These are phyloP conservation scores for Blastomyces percursus DNA, from an alignment of 2,329 filamentous ascomycete species.

Conservation along the genomic window DNA sequence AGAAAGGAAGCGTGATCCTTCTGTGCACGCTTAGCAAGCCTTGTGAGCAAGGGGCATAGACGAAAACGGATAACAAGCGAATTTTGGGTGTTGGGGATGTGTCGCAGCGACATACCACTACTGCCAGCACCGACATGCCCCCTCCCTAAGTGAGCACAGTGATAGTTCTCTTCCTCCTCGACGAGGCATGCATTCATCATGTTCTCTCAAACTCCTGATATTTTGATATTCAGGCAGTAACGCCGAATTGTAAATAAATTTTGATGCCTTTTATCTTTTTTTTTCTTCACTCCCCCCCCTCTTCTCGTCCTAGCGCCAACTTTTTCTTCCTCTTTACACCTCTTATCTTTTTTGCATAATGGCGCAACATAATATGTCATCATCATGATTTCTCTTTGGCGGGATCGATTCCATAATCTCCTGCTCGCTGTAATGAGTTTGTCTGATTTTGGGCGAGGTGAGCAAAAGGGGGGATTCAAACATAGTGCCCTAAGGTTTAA, in stretches of 20 bases:
- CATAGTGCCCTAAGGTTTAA: neutral
- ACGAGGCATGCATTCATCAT: neutral
- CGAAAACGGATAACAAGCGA: neutral
- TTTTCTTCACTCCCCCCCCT: neutral
- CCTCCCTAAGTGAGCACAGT: neutral
- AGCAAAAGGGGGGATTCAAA: neutral
- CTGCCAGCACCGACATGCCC: neutral
- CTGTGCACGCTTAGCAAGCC: neutral
- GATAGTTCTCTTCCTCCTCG: neutral
- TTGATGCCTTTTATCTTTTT: neutral
- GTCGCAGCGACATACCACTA: neutral
- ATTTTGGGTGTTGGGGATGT: neutral
- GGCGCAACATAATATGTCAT: neutral
- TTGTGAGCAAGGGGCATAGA: neutral
- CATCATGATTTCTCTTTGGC: neutral
- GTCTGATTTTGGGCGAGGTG: neutral
- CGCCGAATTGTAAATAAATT: neutral
- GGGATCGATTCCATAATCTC: neutral
- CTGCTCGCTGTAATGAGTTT: neutral
- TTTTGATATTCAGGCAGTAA: neutral
- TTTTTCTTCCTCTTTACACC: neutral
- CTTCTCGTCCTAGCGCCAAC: neutral
- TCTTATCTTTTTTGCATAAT: neutral
- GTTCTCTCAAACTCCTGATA: neutral
- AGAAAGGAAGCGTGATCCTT: no score